Percentiles rank a stretch among this genome's conserved stretches.
These are phyloP conservation scores for Didymella pomorum DNA, from an alignment of 2,329 filamentous ascomycete genomes.

Conservation along the genomic window DNA sequence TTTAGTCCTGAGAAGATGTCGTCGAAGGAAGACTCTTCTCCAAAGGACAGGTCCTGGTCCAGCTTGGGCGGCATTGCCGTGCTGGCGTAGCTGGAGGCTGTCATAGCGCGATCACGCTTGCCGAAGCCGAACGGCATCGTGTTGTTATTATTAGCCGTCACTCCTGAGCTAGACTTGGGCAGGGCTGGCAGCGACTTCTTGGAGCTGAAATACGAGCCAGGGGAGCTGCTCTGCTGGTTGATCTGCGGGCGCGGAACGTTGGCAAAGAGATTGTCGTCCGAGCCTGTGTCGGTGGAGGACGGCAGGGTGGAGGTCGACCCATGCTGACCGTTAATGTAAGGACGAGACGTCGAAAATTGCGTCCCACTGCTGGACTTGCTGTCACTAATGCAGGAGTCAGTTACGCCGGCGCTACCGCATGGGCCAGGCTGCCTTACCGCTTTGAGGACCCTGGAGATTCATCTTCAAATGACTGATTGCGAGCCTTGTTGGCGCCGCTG, in stretches of 20 bases:
- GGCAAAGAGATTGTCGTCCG: constrained; percentile 50
- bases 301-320: constrained; percentile 51
- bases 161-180: constrained; percentile 35
- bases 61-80: constrained; percentile 62
- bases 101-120: constrained; percentile 53
- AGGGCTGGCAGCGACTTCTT: constrained; percentile 42
- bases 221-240: constrained; percentile 42
- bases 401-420: constrained; percentile 35
- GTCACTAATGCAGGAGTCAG: constrained; percentile 46
- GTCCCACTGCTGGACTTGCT: constrained; percentile 53
- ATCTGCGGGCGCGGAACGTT: constrained; percentile 42
- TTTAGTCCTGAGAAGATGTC: constrained; percentile 58
- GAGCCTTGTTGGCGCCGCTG: constrained; percentile 39
- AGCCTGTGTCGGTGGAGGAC: constrained; percentile 51
- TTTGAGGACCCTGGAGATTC: constrained; percentile 48
- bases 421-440: constrained; percentile 41
- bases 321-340: constrained; percentile 48
- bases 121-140: constrained; percentile 25
- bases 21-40: constrained; percentile 53
- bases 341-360: constrained; percentile 44
- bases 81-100: constrained; percentile 59
- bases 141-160: constrained; percentile 29
- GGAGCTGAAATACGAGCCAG: constrained; percentile 30
- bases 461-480: constrained; percentile 48
- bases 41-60: constrained; percentile 51